Evolutionary conservation across 108 stramenopile genomes (phyloP), one percentile per base, ranked within the genome.

Genomic region (Seminavis robusta): DNA sequence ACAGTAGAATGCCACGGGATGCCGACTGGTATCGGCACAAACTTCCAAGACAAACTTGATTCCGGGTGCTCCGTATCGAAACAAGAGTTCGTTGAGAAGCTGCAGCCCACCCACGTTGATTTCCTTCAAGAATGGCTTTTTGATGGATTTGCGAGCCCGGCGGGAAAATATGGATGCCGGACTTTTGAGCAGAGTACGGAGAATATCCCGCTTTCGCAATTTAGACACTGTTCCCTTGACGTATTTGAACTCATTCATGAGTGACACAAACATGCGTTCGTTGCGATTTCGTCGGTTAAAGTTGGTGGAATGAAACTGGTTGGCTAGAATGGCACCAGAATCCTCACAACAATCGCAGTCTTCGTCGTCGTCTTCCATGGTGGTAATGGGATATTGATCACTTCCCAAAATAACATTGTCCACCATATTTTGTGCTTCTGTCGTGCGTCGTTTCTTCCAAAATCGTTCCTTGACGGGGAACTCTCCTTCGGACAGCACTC

Each of bases 181-280:
- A 15, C 74, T 61, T 65, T 81, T 81, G 31, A 90, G 39, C 11
- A 88, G 47, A 19, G 81, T 68, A 31, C 69, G 66, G 44, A 86
- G 77, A 52, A 90, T 74, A 49, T 89, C 87, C 13, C 94, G 72
- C 65, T 94, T 94, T 33, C 86, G 78, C 23, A 91, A 54, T 43
- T 84, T 86, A 36, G 77, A 69, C 28, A 92, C 50, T 13, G 94
- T 94, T 7, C 94, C 94, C 19, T 74, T 65, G 16, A 91, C 90
- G 47, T 94, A 94, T 61, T 94, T 94, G 48, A 87, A 71, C 58
- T 94, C 94, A 48, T 94, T 91, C 94, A 94, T 94, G 30, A 94
- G 56, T 17, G 81, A 81, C 0, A 94, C 94, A 66, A 94, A 94
- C 62, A 91, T 88, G n/a, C 94, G 75, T 62, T 94, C 94, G 48